Percentiles rank a stretch among this genome's conserved stretches.
phyloP scores from a whole-genome alignment of 352 stramenopile species.

The Pythium brachiatum region DNA sequence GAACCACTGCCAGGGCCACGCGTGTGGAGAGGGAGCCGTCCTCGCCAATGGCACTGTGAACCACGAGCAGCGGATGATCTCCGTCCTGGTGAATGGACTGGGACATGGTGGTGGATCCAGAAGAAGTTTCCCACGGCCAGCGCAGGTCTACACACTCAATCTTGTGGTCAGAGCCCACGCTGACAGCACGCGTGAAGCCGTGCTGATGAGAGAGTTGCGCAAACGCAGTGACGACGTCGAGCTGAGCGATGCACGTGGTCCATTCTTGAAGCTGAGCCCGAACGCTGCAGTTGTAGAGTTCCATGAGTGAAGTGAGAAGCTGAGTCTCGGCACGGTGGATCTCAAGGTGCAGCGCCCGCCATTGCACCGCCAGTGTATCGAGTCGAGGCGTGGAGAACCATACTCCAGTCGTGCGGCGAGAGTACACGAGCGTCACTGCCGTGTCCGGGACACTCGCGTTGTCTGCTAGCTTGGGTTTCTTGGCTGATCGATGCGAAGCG shows the following conservation, averaged over 20 bases:
- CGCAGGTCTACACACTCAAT: constrained; percentile 3
- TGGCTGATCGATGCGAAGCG: not conserved
- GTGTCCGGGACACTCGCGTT: not conserved
- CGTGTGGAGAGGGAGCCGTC: constrained; percentile 2
- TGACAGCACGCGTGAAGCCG: constrained; percentile 26
- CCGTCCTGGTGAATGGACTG: not conserved
- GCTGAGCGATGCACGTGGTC: constrained; percentile 16
- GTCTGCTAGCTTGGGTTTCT: not conserved
- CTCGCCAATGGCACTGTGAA: constrained; percentile 17
- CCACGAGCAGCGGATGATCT: not conserved
- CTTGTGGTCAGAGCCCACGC: not conserved
- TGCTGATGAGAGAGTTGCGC: constrained; percentile 31
- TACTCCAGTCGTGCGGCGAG: constrained; percentile 39
- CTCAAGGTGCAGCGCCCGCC: constrained; percentile 29
- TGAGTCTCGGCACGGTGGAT: constrained; percentile 23
- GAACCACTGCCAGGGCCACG: constrained; percentile 23
- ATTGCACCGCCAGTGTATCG: constrained; percentile 33
- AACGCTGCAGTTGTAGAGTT: constrained; percentile 3
- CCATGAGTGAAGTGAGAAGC: constrained; percentile 17
- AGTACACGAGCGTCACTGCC: constrained; percentile 31
- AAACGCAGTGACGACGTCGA: constrained; percentile 44
- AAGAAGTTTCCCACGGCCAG: not conserved
- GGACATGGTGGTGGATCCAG: not conserved
- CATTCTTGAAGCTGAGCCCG: constrained; percentile 4
- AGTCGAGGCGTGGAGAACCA: constrained; percentile 40